Evolutionary conservation across 345 rosid species (phyloP).

Genomic region (Leavenworthia alabamica): DNA sequence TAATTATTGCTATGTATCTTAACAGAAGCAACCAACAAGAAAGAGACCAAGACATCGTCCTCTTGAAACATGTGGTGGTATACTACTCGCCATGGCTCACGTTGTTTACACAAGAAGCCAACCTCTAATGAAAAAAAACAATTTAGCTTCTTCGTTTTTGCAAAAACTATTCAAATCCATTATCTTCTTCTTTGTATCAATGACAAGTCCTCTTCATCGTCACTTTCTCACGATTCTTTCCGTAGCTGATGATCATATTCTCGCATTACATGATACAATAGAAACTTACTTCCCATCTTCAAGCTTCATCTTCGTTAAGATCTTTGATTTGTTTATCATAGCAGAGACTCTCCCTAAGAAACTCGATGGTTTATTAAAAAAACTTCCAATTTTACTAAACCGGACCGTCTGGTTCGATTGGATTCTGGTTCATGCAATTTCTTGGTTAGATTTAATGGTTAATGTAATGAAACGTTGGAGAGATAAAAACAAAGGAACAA

Average conservation of each 20-base stretch:
- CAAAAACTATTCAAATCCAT: constrained; percentile 8
- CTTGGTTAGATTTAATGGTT: constrained; percentile 38
- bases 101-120: constrained; percentile 35
- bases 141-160: constrained; percentile 24
- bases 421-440: constrained; percentile 28
- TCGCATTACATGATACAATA: too few species aligned
- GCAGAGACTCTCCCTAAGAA: constrained; percentile 49
- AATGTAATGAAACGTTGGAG: constrained; percentile 29
- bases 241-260: too few species aligned
- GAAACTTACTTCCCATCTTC: too few species aligned
- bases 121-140: constrained; percentile 16
- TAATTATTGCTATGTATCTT: background rate
- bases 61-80: constrained; percentile 48
- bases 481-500: constrained; percentile 26
- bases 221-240: too few species aligned
- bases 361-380: constrained; percentile 32
- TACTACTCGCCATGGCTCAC: constrained; percentile 29
- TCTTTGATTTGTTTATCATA: constrained; percentile 31
- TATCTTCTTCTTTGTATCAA: constrained; percentile 3
- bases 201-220: constrained; percentile 24
- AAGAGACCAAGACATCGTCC: constrained; percentile 39
- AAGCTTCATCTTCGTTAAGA: constrained; percentile 34
- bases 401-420: constrained; percentile 32
- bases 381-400: constrained; percentile 27
- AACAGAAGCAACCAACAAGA: constrained; percentile 25